Conservation (phyloP, 768 basidiomycete species). For the Lentinula aciculospora region DNA sequence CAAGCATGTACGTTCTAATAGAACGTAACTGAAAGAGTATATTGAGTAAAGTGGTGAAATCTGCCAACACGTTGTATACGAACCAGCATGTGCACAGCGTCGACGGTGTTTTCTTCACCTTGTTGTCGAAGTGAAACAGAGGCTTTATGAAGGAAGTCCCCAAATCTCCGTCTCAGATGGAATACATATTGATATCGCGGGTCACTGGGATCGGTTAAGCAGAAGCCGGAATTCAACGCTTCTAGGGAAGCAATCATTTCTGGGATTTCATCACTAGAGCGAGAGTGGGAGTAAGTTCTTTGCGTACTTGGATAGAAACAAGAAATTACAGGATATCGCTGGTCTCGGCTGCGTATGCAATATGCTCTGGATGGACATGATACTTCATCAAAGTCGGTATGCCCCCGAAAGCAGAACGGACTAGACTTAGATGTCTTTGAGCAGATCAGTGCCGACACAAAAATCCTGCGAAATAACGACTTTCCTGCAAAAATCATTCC, state of each 20-base stretch:
- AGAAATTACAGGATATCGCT: constrained; percentile 64
- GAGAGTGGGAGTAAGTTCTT: not conserved
- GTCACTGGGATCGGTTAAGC: constrained; percentile 59
- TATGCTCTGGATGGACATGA: constrained; percentile 42
- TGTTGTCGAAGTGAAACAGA: constrained; percentile 63
- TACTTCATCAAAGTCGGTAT: constrained; percentile 64
- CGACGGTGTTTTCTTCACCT: constrained; percentile 77
- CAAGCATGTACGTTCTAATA: constrained; percentile 66
- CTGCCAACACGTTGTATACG: constrained; percentile 14
- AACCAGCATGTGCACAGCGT: constrained; percentile 72
- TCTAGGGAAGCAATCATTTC: constrained; percentile 71
- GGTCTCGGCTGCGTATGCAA: constrained; percentile 34
- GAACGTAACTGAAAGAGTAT: constrained; percentile 24
- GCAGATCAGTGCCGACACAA: not conserved
- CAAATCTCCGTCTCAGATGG: constrained; percentile 54
- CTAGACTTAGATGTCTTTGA: constrained; percentile 61
- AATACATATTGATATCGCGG: constrained; percentile 58
- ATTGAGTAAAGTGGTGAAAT: not conserved
- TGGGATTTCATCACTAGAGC: constrained; percentile 58
- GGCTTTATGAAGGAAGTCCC: constrained; percentile 63
- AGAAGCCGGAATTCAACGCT: constrained; percentile 60
- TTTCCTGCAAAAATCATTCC: constrained; percentile 82
- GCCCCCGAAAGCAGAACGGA: constrained; percentile 72
- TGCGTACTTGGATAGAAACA: not conserved
- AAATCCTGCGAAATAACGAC: constrained; percentile 8